A percentile compares a stretch with the other conserved stretches of the same genome.
phyloP scores from a whole-genome alignment of 768 basidiomycete species.

The Tephrocybe sp. region DNA sequence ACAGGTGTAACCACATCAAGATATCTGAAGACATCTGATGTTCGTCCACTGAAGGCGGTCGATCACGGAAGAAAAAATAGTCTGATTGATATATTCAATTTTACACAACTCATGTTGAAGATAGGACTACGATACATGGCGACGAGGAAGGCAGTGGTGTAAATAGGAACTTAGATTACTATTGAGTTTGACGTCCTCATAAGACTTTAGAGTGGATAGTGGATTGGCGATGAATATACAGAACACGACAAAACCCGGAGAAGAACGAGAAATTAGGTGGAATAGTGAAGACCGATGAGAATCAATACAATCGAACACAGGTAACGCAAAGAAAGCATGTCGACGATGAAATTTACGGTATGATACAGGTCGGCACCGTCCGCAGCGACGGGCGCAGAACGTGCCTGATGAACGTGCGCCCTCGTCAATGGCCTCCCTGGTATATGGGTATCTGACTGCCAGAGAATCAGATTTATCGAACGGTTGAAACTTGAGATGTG shows the following conservation, averaged over 20 bases:
- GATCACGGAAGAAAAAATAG: not conserved
- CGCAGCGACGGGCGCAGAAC: constrained; percentile 16
- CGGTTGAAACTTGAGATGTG: constrained; percentile 41
- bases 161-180: constrained; percentile 8
- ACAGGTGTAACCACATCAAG: too few species aligned
- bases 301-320: constrained; percentile 1
- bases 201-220: not conserved
- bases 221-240: constrained; percentile 3
- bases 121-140: constrained; percentile 1
- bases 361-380: constrained; percentile 8
- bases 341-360: constrained; percentile 9
- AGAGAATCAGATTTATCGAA: constrained; percentile 45
- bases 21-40: not conserved
- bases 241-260: constrained; percentile 10
- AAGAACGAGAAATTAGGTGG: not conserved
- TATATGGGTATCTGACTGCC: constrained; percentile 22
- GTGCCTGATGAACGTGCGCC: constrained; percentile 3
- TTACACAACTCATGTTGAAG: constrained; percentile 3
- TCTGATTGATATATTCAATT: not conserved
- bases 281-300: not conserved
- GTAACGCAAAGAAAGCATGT: constrained; percentile 12
- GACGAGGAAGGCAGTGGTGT: not conserved
- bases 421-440: constrained; percentile 24
- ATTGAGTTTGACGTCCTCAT: constrained; percentile 10
- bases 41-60: not conserved